phyloP scores from a whole-genome alignment of 495 filamentous ascomycete species.

The Penicilliopsis zonata region DNA sequence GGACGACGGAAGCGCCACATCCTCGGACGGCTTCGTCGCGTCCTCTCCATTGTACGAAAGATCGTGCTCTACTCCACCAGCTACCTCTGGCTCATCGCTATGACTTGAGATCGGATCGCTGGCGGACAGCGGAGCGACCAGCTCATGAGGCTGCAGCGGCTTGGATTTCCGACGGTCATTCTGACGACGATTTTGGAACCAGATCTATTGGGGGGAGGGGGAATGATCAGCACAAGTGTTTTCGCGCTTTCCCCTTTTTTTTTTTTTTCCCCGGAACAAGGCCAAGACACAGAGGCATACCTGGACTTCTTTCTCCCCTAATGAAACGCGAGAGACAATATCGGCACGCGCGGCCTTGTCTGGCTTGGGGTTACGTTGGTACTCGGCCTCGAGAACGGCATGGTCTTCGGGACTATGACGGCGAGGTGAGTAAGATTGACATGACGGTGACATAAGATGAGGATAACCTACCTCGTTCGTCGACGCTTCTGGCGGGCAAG shows the following conservation, averaged over 20 bases:
- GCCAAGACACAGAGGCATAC: constrained; percentile 46
- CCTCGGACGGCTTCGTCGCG: constrained; percentile 15
- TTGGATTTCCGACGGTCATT: constrained; percentile 85
- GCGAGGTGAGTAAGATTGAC: no score
- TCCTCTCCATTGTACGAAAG: constrained; percentile 9
- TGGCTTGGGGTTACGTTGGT: constrained; percentile 75
- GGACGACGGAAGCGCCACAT: constrained; percentile 16
- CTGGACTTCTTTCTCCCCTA: constrained; percentile 97
- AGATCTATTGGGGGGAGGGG: constrained; percentile 52
- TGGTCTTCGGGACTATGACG: constrained; percentile 90
- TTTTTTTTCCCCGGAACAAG: constrained; percentile 5
- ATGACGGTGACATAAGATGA: constrained; percentile 6
- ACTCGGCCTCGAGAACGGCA: constrained; percentile 79
- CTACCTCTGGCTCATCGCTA: constrained; percentile 21
- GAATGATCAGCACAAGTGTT: constrained; percentile 4
- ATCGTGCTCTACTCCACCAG: constrained; percentile 19
- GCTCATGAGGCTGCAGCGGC: constrained; percentile 73
- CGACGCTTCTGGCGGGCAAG: constrained; percentile 56
- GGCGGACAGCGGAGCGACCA: constrained; percentile 45
- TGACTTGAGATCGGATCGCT: constrained; percentile 20
- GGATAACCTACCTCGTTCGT: constrained; percentile 44
- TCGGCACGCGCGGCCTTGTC: constrained; percentile 79
- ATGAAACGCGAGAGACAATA: constrained; percentile 71
- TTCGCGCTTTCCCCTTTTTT: constrained; percentile 3
- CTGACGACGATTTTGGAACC: constrained; percentile 98